A percentile compares a stretch with the other conserved stretches of the same genome.
Conservation (phyloP, 2,329 filamentous ascomycete genomes). For the Pestalotiopsis sp. region DNA sequence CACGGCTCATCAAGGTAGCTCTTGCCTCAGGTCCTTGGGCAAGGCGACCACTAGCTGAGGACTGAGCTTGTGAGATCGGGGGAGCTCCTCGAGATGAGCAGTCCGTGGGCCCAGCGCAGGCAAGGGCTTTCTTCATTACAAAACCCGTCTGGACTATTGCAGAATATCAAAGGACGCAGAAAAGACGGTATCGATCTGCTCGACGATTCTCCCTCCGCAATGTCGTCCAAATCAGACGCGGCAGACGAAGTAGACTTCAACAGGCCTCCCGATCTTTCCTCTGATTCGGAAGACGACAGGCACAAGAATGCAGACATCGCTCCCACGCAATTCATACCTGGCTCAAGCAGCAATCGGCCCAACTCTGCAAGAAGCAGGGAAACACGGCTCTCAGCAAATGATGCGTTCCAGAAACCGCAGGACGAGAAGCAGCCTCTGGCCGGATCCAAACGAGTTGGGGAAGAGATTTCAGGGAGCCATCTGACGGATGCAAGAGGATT, state of each 20-base stretch:
- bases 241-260: not conserved
- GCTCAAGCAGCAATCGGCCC: not conserved
- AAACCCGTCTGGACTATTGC: not conserved
- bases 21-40: not conserved
- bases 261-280: not conserved
- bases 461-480: not conserved
- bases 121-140: not conserved
- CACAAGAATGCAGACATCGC: not conserved
- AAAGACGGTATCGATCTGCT: not conserved
- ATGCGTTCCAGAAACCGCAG: not conserved
- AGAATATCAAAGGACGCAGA: not conserved
- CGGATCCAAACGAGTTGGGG: not conserved
- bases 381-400: not conserved
- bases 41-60: too few species aligned
- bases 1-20: not conserved
- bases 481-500: not conserved
- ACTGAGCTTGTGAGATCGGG: not conserved
- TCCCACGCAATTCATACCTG: not conserved
- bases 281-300: conserved; percentile 4
- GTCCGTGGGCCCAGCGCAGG: not conserved
- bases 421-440: not conserved
- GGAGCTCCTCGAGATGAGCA: not conserved
- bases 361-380: not conserved
- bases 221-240: not conserved
- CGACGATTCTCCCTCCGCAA: not conserved